Percentiles rank a stretch among this genome's conserved stretches.
These are phyloP conservation scores for Closterium sp. DNA, from an alignment of 139 green algal species.

Conservation along the genomic window DNA sequence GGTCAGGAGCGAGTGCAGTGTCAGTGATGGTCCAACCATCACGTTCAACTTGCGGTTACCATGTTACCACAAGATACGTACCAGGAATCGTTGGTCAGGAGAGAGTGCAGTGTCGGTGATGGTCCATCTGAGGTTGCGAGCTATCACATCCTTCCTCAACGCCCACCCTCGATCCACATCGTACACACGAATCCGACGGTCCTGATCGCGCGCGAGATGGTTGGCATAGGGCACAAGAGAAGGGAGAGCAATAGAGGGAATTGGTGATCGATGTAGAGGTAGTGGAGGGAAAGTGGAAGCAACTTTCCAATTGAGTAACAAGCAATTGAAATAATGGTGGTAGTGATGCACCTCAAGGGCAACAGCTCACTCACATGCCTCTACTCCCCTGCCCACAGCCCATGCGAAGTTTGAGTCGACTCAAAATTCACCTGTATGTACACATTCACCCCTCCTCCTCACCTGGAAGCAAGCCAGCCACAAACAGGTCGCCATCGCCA, in stretches of 20 bases:
- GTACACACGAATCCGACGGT: constrained; percentile 52
- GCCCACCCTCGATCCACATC: constrained; percentile 35
- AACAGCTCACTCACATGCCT: too few relatives aligned
- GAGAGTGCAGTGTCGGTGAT: constrained; percentile 81
- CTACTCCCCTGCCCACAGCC: too few relatives aligned
- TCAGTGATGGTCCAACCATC: too few relatives aligned
- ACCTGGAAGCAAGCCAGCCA: constrained; percentile 72
- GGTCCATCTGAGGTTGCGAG: constrained; percentile 60
- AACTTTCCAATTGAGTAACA: too few relatives aligned
- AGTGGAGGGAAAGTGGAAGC: too few relatives aligned
- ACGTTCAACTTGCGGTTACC: too few relatives aligned
- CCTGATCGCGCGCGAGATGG: neutral
- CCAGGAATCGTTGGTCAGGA: constrained; percentile 60
- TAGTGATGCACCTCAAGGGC: too few relatives aligned
- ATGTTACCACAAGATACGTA: neutral
- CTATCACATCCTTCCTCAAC: constrained; percentile 44
- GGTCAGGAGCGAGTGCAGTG: too few relatives aligned
- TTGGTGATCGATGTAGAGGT: neutral
- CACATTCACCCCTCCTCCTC: neutral
- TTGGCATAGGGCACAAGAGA: neutral
- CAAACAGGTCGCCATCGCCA: constrained; percentile 74
- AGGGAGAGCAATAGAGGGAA: neutral
- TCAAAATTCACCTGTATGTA: too few relatives aligned
- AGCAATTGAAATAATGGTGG: too few relatives aligned
- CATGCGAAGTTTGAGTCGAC: too few relatives aligned